Evolutionary conservation across 2,329 filamentous ascomycete species (phyloP).

Genomic region (Graphiopsis chlorocephala): DNA sequence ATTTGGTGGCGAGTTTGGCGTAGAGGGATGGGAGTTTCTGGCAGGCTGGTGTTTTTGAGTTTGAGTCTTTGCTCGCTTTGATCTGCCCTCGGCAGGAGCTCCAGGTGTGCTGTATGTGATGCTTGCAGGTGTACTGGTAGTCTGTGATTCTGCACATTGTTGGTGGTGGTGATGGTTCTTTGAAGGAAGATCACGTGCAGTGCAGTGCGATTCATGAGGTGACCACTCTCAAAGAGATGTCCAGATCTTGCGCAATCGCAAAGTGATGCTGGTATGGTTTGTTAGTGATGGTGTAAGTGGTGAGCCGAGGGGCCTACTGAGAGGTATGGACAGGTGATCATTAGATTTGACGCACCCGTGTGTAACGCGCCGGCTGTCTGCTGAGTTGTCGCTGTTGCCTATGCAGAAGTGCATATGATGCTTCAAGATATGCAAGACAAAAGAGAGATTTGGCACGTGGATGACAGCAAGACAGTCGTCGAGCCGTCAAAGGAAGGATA

Average conservation of each 20-base stretch:
- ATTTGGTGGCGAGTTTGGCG: neutral
- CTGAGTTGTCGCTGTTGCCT: neutral
- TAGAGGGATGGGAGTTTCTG: neutral
- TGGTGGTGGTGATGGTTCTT: neutral
- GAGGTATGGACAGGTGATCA: neutral
- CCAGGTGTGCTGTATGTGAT: constrained; percentile 1
- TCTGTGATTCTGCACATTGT: constrained; percentile 10
- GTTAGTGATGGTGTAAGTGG: neutral
- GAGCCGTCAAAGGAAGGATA: neutral
- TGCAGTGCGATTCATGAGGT: neutral
- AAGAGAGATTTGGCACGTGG: neutral
- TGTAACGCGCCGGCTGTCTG: neutral
- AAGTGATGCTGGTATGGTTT: neutral
- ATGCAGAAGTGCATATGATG: constrained; percentile 1
- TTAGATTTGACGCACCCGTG: neutral
- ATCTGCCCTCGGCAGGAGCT: constrained; percentile 2
- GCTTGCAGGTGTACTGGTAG: neutral
- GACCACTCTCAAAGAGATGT: neutral
- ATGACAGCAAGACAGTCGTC: neutral
- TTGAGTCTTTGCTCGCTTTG: neutral
- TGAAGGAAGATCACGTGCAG: neutral
- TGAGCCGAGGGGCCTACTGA: neutral
- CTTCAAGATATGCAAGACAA: neutral
- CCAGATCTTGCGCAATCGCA: neutral
- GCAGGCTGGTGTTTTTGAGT: neutral